Evolutionary conservation across 1,139 yeast species (phyloP), one percentile per base, ranked within the genome.

Genomic region (Tardiomyces digboiensis): DNA sequence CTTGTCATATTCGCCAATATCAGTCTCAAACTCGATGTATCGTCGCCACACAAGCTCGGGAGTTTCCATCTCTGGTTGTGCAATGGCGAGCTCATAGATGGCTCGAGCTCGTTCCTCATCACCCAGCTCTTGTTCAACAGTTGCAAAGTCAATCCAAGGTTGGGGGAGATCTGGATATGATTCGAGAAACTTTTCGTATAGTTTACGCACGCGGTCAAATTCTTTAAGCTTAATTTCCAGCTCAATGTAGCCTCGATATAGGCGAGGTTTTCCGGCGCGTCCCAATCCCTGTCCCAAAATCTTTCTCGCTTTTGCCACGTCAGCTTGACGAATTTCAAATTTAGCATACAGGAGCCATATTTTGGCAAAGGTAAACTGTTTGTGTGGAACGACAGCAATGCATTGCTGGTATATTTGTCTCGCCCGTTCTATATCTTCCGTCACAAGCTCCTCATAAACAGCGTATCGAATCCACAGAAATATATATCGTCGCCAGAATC

Each of bases 251-350:
- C 70, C 72, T 48, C 68, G 68, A 58, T 81, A 80, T 0, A 86
- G 62, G 43, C 76, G 77, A 1, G 65, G 67, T 55, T 82, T 83
- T 1, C 59, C 61, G 29, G 72, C 68, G 18, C 68, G 57, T 0
- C 95, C 97, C 36, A 91, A 69, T 0, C 85, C 75, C 44, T 73
- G 68, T 0, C 97, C 97, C 19, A 88, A 62, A 1, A 83, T 65
- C 59, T 79, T 82, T 29, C 97, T 70, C 2, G 91, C 88, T 7
- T 61, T 60, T 0, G 61, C 29, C 8, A 85, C 47, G 36, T 67
- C 56, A 2, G 67, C 67, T 37, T 79, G 78, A 36, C 97, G 71
- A 4, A 88, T 62, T 59, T 86, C 93, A 65, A 83, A 88, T 46
- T 85, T 75, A 2, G 88, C 81, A 60, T 64, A 80, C 48, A 72